phyloP scores from a whole-genome alignment of 768 basidiomycete species.

The Krasilnikovozyma curviuscula region DNA sequence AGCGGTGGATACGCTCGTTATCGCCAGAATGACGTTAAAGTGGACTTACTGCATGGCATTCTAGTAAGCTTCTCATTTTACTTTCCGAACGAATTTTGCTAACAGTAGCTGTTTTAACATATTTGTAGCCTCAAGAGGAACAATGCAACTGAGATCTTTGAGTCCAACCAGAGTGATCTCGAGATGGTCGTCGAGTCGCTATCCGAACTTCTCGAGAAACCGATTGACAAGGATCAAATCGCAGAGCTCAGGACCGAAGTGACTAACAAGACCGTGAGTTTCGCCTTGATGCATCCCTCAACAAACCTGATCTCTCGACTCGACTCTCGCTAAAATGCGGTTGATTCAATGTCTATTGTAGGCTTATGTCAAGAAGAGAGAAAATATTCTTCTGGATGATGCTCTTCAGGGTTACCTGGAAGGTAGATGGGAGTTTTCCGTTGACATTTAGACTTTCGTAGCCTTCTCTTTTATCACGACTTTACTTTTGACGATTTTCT shows the following conservation, averaged over 20 bases:
- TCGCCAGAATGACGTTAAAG: slow-evolving; percentile 81
- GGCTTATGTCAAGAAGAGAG: slow-evolving; percentile 88
- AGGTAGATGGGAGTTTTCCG: slow-evolving; percentile 25
- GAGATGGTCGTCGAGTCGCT: slow-evolving; percentile 90
- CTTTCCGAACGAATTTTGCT: background rate
- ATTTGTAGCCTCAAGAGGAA: slow-evolving; percentile 41
- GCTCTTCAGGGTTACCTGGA: slow-evolving; percentile 78
- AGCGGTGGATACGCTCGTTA: slow-evolving; percentile 77
- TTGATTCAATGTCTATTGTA: background rate
- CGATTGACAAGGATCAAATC: slow-evolving; percentile 68
- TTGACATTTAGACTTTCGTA: slow-evolving; percentile 9
- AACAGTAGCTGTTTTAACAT: background rate
- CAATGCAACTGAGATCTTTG: slow-evolving; percentile 86
- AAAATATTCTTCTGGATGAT: slow-evolving; percentile 86
- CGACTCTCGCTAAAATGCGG: background rate
- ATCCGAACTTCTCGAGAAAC: slow-evolving; percentile 78
- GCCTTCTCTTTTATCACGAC: too few species aligned
- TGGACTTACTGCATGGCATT: slow-evolving; percentile 99
- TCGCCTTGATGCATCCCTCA: background rate
- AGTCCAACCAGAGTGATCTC: slow-evolving; percentile 91
- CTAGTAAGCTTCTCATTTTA: slow-evolving; percentile 34
- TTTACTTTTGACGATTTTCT: too few species aligned
- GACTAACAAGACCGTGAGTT: slow-evolving; percentile 75
- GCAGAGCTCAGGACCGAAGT: slow-evolving; percentile 68
- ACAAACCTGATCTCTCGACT: slow-evolving; percentile 2